Percentiles rank a stretch among this genome's conserved stretches.
Conservation (phyloP, 805 yeast species). For the Kodamaea fukazawae region DNA sequence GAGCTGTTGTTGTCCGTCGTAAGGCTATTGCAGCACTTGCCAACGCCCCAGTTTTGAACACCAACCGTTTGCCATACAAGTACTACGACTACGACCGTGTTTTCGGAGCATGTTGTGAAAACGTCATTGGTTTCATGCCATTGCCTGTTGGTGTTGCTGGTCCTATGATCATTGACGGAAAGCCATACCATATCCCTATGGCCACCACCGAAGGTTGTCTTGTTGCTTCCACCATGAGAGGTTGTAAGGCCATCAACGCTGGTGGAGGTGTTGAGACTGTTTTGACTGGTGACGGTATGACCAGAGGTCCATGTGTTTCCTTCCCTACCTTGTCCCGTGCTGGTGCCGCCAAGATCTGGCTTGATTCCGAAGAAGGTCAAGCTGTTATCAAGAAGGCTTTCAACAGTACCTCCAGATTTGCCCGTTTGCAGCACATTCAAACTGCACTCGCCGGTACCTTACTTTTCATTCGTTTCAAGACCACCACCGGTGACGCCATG, state of each 20-base stretch:
- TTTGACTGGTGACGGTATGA: slow-evolving; percentile 95
- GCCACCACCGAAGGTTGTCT: slow-evolving; percentile 99
- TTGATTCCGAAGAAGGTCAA: slow-evolving; percentile 94
- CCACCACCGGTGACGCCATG: slow-evolving; percentile 99
- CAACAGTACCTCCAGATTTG: slow-evolving; percentile 96
- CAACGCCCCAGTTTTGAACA: slow-evolving; percentile 73
- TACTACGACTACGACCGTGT: slow-evolving; percentile 93
- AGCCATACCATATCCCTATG: slow-evolving; percentile 90
- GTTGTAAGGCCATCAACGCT: slow-evolving; percentile 95
- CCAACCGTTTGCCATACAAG: slow-evolving; percentile 71
- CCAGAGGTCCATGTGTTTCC: slow-evolving; percentile 97
- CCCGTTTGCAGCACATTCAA: slow-evolving; percentile 84
- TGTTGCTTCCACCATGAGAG: slow-evolving; percentile 98
- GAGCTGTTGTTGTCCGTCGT: slow-evolving; percentile 94
- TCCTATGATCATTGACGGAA: slow-evolving; percentile 87
- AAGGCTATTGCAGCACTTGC: slow-evolving; percentile 84
- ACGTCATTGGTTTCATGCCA: slow-evolving; percentile 95
- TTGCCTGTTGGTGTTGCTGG: slow-evolving; percentile 98
- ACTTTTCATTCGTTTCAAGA: slow-evolving; percentile 86
- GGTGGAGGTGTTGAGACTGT: slow-evolving; percentile 97
- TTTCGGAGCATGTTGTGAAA: slow-evolving; percentile 98
- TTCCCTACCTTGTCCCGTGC: slow-evolving; percentile 83
- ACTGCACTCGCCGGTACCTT: slow-evolving; percentile 93
- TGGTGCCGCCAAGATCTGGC: slow-evolving; percentile 93
- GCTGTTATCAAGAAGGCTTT: slow-evolving; percentile 78